Conservation (phyloP, 495 filamentous ascomycete species). For the Hyaloscypha finlandica region DNA sequence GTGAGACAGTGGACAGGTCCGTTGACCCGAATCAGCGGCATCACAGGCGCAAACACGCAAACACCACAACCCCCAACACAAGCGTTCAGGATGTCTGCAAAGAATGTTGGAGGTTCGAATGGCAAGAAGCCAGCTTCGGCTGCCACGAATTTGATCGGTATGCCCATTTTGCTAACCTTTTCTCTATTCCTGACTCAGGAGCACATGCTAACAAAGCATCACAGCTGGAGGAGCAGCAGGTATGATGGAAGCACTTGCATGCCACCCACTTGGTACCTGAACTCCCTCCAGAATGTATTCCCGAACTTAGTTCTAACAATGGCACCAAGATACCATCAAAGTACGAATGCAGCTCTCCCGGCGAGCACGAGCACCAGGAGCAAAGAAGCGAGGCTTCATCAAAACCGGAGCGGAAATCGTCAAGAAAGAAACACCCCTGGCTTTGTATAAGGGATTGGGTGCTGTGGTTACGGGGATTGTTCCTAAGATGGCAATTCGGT, state of each 20-base stretch:
- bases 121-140: constrained; percentile 80
- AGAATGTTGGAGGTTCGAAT: constrained; percentile 59
- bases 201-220: constrained; percentile 36
- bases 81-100: constrained; percentile 59
- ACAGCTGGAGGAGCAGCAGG: constrained; percentile 95
- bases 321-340: constrained; percentile 81
- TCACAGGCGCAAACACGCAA: constrained; percentile 14
- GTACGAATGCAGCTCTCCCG: constrained; percentile 99
- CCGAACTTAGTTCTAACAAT: constrained; percentile 1
- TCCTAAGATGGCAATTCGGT: constrained; percentile 99
- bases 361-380: constrained; percentile 77
- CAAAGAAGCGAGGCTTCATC: constrained; percentile 83
- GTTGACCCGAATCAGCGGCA: constrained; percentile 20
- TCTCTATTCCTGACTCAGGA: constrained; percentile 16
- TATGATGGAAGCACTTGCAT: constrained; percentile 98
- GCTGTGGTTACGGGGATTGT: constrained; percentile 96
- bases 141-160: constrained; percentile 94
- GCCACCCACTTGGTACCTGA: constrained; percentile 85
- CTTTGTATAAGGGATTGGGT: constrained; percentile 94
- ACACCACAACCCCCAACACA: not conserved
- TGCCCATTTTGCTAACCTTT: constrained; percentile 25
- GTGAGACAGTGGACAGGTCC: not conserved
- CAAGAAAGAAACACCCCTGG: constrained; percentile 83
- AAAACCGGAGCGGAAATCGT: constrained; percentile 86
- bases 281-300: constrained; percentile 1